A percentile compares a stretch with the other conserved stretches of the same genome.
Conservation (phyloP, 768 basidiomycete species). For the Tulasnella sp. region DNA sequence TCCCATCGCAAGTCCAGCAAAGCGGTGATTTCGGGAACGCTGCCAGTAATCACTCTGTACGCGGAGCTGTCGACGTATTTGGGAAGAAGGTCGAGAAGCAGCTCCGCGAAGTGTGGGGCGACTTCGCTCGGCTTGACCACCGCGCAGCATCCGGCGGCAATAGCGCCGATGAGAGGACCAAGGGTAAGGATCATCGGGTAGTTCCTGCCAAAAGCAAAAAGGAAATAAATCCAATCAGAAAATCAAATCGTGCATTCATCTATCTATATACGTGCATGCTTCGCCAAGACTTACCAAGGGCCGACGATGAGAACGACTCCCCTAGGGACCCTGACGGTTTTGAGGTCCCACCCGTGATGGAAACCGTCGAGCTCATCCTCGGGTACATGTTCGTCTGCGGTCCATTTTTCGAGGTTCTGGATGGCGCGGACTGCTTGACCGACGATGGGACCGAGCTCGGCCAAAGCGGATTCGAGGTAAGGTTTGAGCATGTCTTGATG, state of each 20-base stretch:
- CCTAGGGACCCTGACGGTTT: constrained; percentile 62
- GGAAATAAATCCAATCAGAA: background rate
- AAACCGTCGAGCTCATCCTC: constrained; percentile 42
- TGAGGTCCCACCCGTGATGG: constrained; percentile 40
- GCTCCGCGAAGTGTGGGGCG: constrained; percentile 39
- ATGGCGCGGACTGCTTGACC: constrained; percentile 41
- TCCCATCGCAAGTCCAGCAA: constrained; percentile 6
- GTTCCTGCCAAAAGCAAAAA: constrained; percentile 25
- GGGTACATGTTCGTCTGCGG: constrained; percentile 45
- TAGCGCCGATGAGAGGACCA: constrained; percentile 36
- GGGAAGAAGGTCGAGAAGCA: constrained; percentile 39
- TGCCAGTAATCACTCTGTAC: constrained; percentile 25
- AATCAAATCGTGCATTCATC: background rate
- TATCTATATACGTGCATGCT: background rate
- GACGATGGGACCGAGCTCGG: constrained; percentile 48
- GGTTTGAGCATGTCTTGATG: background rate
- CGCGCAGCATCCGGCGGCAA: constrained; percentile 66
- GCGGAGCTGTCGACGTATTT: background rate
- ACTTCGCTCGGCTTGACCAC: constrained; percentile 70
- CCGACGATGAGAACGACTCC: constrained; percentile 22
- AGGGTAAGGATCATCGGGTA: background rate
- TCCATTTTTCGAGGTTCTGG: constrained; percentile 61
- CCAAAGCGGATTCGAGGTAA: constrained; percentile 37
- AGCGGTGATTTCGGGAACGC: constrained; percentile 13
- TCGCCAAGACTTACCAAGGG: constrained; percentile 3